phyloP scores from a whole-genome alignment of 805 yeast species.

The Teunomyces aglyptinius region DNA sequence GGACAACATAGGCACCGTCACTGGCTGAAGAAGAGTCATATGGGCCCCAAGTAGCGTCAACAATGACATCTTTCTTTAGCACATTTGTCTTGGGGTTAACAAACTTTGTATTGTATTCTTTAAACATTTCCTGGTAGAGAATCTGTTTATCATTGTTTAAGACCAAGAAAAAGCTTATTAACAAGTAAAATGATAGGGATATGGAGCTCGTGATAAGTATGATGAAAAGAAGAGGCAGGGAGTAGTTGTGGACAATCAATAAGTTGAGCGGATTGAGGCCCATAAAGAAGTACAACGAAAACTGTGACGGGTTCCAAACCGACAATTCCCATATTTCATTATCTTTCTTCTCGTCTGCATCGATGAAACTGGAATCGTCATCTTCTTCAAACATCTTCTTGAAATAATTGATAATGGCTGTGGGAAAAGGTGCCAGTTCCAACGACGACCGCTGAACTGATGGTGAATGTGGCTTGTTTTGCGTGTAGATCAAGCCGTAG shows the following conservation, averaged over 20 bases:
- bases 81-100: conserved; percentile 57
- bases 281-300: conserved; percentile 49
- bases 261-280: conserved; percentile 60
- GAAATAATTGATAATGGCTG: conserved; percentile 5
- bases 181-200: conserved; percentile 25
- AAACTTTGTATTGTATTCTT: conserved; percentile 61
- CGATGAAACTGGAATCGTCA: conserved; percentile 14
- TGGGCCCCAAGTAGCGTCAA: conserved; percentile 54
- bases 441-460: conserved; percentile 16
- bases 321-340: conserved; percentile 50
- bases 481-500: conserved; percentile 33
- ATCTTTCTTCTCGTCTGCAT: conserved; percentile 19
- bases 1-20: conserved; percentile 24
- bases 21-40: conserved; percentile 16
- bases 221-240: conserved; percentile 8
- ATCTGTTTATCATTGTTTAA: conserved; percentile 59
- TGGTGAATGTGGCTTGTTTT: conserved; percentile 24
- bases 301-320: conserved; percentile 68
- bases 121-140: conserved; percentile 56
- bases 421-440: conserved; percentile 7
- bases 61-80: conserved; percentile 54
- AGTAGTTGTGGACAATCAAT: conserved; percentile 34
- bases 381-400: conserved; percentile 7
- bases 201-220: conserved; percentile 19
- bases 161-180: conserved; percentile 46